These are phyloP conservation scores for Alternaria conjuncta DNA, from an alignment of 2,329 filamentous ascomycete genomes.

Conservation along the genomic window DNA sequence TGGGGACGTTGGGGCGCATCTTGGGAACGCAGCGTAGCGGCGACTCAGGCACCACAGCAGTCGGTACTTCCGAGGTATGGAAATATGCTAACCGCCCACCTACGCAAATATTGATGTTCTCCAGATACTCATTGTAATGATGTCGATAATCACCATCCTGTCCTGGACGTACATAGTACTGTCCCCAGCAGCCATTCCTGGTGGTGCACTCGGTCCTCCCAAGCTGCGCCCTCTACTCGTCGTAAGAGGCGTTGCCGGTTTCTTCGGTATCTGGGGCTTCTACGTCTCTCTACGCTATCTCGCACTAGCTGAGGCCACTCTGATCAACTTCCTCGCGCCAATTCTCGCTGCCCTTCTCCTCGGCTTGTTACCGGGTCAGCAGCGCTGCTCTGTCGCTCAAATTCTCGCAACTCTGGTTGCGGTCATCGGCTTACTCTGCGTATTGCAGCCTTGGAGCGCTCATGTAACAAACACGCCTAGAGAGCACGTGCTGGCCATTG, in stretches of 20 bases:
- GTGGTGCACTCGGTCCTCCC: background rate
- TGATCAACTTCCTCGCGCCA: background rate
- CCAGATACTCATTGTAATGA: background rate
- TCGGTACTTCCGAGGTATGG: background rate
- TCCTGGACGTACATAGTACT: background rate
- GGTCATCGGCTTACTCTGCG: background rate
- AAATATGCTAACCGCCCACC: background rate
- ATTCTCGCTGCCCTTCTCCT: background rate
- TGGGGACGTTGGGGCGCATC: background rate
- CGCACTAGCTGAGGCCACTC: background rate
- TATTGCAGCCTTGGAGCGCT: background rate
- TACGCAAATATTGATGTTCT: background rate
- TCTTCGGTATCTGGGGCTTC: conserved; percentile 1
- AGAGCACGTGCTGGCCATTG: background rate
- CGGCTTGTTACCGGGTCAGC: background rate
- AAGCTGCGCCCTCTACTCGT: background rate
- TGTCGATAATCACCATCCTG: background rate
- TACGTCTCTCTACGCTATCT: background rate
- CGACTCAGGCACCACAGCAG: background rate
- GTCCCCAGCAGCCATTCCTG: background rate
- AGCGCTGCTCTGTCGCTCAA: background rate
- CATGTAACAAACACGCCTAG: background rate
- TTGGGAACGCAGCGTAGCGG: background rate
- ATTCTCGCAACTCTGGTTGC: background rate
- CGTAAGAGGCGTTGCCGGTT: background rate